Evolutionary conservation across 2,329 filamentous ascomycete genomes (phyloP).

Genomic region (Aspergillus tamarii): DNA sequence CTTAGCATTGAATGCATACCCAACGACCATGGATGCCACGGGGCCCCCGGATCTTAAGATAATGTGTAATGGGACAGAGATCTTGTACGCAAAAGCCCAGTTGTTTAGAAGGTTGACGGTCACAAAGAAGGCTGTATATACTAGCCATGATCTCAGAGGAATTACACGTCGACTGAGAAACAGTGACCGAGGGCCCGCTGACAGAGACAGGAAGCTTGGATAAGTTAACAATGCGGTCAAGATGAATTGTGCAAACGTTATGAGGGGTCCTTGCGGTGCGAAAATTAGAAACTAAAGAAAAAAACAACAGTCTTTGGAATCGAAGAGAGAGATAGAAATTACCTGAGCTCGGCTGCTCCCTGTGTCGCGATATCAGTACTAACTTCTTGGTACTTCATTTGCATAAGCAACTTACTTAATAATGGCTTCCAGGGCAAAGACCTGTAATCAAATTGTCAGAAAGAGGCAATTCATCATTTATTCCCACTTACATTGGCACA

Average conservation of each 20-base stretch:
- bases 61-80: slow-evolving; percentile 95
- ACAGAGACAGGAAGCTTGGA: slow-evolving; percentile 71
- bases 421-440: slow-evolving; percentile 95
- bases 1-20: slow-evolving; percentile 77
- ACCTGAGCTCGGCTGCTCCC: slow-evolving; percentile 84
- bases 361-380: slow-evolving; percentile 40
- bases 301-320: background rate
- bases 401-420: slow-evolving; percentile 71
- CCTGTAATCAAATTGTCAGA: slow-evolving; percentile 53
- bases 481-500: slow-evolving; percentile 77
- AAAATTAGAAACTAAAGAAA: background rate
- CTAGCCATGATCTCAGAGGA: slow-evolving; percentile 79
- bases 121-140: slow-evolving; percentile 91
- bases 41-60: slow-evolving; percentile 94
- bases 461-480: slow-evolving; percentile 14
- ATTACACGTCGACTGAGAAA: slow-evolving; percentile 78
- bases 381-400: background rate
- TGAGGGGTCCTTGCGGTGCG: slow-evolving; percentile 66
- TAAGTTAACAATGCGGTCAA: slow-evolving; percentile 80
- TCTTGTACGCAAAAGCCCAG: slow-evolving; percentile 94
- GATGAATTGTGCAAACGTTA: slow-evolving; percentile 87
- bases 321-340: slow-evolving; percentile 32
- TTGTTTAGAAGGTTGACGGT: slow-evolving; percentile 96
- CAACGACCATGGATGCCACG: slow-evolving; percentile 93
- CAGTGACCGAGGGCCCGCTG: slow-evolving; percentile 62